A percentile compares a stretch with the other conserved stretches of the same genome.
Conservation (phyloP, 2,329 filamentous ascomycete genomes). For the Bisporella sp. region DNA sequence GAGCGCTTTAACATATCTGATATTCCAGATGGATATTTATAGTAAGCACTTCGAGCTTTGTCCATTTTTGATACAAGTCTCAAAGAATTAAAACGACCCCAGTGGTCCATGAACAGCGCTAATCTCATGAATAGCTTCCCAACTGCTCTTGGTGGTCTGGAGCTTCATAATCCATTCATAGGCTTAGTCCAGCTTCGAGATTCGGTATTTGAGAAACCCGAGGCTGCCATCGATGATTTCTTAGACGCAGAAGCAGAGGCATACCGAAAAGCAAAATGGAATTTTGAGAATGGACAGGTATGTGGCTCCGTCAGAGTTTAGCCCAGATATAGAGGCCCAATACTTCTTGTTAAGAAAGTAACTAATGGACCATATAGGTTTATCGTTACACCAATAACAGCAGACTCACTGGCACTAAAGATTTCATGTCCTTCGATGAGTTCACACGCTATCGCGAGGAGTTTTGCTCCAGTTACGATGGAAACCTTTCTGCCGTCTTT, state of each 20-base stretch:
- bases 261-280: no score
- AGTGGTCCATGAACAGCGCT: no score
- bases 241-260: constrained; percentile 15
- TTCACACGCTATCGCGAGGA: constrained; percentile 31
- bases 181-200: constrained; percentile 23
- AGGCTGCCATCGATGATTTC: constrained; percentile 20
- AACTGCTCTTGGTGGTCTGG: constrained; percentile 33
- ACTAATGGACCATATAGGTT: no score
- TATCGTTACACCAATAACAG: no score
- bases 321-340: no score
- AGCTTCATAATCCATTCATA: constrained; percentile 35
- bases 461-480: constrained; percentile 17
- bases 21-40: constrained; percentile 35
- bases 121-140: constrained; percentile 21
- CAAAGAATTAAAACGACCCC: no score
- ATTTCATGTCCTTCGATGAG: constrained; percentile 35
- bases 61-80: no score
- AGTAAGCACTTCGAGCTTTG: constrained; percentile 4
- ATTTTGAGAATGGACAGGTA: constrained; percentile 2
- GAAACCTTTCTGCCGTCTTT: constrained; percentile 21
- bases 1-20: constrained; percentile 38
- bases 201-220: constrained; percentile 18
- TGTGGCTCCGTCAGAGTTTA: no score
- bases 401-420: constrained; percentile 1
- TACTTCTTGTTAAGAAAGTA: no score